Base-by-base conservation (phyloP, 495 filamentous ascomycete species). In the Aspergillus ellipticus region DNA sequence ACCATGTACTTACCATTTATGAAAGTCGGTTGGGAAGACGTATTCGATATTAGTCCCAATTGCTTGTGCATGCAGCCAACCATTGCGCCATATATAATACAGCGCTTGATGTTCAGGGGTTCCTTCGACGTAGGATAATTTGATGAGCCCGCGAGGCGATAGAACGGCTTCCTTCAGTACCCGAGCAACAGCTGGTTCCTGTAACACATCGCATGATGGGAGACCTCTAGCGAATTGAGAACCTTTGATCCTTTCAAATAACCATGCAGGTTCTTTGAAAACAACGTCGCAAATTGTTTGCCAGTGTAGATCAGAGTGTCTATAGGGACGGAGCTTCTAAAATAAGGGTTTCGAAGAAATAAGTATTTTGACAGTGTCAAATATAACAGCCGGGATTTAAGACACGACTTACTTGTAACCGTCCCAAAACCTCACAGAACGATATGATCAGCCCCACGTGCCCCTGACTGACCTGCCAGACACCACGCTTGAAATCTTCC, bases 11-110 rank as follows among this genome's bases (percentile, higher is more conserved):
- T 58, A 66, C 59, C 63, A 66, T 26, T 49, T 31, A 55, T 62
- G 60, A 22, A 66, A 54, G 31, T 60, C 45, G 45, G 47, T 66
- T 51, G 63, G 54, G 26, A 66, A 66, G 49, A 54, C 41, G 39
- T 52, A 62, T n/a, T 56, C 37, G 46, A 16, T 42, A 60, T 62
- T 54, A 47, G 6, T 16, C 39, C 26, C 52, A 21, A 46, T 50
- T 22, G 46, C 47, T 49, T 59, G 49, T 49, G 58, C 62, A 45
- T 62, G 59, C 35, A 66, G 59, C 63, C 63, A 66, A n/a, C 60
- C 63, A 28, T 60, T 60, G 19, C 5, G n/a, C 54, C 49, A 66
- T 33, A 66, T 56, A 19, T 45, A n/a, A n/a, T n/a, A n/a, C n/a
- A n/a, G n/a, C n/a, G n/a, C n/a, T n/a, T n/a, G n/a, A n/a, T n/a